A percentile compares a stretch with the other conserved stretches of the same genome.
These are phyloP conservation scores for Quercus gilva DNA, from an alignment of 306 rosid species.

Conservation along the genomic window DNA sequence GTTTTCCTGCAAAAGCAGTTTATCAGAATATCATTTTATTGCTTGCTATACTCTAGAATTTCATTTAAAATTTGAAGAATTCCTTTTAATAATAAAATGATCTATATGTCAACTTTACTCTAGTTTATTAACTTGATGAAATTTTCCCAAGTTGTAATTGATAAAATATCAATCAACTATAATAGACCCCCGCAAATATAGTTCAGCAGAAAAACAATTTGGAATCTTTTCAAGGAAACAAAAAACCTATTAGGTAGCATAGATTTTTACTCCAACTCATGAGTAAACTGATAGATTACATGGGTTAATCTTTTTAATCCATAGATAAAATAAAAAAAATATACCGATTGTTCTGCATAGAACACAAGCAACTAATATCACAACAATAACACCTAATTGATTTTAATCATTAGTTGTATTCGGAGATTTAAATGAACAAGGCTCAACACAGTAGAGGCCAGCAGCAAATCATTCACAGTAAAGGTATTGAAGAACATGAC, in stretches of 20 bases:
- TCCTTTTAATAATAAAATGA: too few relatives aligned
- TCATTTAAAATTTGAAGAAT: neutral
- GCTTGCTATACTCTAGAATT: neutral
- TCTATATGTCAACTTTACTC: neutral
- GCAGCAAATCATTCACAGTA: conserved; percentile 93
- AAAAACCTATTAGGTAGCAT: neutral
- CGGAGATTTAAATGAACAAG: conserved; percentile 42
- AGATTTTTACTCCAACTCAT: neutral
- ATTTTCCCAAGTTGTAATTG: neutral
- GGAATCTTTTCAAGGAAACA: neutral
- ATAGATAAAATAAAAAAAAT: too few relatives aligned
- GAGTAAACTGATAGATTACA: too few relatives aligned
- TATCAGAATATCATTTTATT: conserved; percentile 29
- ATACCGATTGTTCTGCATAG: too few relatives aligned
- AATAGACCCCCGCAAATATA: neutral
- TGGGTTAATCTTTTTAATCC: too few relatives aligned
- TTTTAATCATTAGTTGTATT: too few relatives aligned
- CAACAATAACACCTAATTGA: too few relatives aligned
- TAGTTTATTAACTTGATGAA: neutral
- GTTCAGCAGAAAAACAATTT: neutral
- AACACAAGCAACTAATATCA: too few relatives aligned
- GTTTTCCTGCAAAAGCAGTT: conserved; percentile 70
- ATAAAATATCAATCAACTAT: neutral
- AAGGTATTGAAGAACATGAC: conserved; percentile 35
- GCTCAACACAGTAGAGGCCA: conserved; percentile 83